Percentiles rank a stretch among this genome's conserved stretches.
phyloP scores from a whole-genome alignment of 768 basidiomycete species.

The Sporobolomyces pararoseus region DNA sequence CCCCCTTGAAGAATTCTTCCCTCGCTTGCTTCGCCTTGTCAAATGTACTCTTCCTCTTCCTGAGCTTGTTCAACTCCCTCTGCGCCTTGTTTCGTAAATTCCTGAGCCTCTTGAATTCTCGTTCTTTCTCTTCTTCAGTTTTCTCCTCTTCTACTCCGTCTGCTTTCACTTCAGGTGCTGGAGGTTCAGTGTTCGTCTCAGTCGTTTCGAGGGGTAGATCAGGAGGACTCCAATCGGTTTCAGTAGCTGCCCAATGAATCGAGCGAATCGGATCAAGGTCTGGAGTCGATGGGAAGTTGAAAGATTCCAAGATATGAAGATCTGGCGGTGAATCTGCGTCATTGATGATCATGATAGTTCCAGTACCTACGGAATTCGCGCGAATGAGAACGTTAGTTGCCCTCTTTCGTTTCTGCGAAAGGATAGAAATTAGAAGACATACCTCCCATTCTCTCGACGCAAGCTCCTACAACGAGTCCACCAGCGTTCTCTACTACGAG shows the following conservation, averaged over 20 bases:
- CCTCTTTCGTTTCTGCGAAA: no score
- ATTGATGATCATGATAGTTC: constrained; percentile 75
- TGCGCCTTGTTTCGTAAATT: constrained; percentile 51
- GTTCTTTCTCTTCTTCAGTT: constrained; percentile 15
- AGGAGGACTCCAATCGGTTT: constrained; percentile 71
- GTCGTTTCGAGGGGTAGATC: constrained; percentile 39
- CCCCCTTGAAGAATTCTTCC: constrained; percentile 76
- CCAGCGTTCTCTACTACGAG: constrained; percentile 88
- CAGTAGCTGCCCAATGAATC: constrained; percentile 86
- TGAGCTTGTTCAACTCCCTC: constrained; percentile 57
- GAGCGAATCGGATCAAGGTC: constrained; percentile 59
- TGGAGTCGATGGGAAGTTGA: constrained; percentile 73
- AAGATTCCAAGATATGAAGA: constrained; percentile 71
- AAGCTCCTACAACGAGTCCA: constrained; percentile 76
- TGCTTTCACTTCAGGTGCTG: constrained; percentile 33
- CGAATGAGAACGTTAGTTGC: neutral
- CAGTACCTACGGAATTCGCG: constrained; percentile 58
- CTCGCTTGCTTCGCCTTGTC: constrained; percentile 63
- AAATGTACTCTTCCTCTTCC: constrained; percentile 61
- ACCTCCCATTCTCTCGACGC: constrained; percentile 85
- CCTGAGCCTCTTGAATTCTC: constrained; percentile 6
- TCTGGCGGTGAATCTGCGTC: constrained; percentile 90
- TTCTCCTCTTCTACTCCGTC: constrained; percentile 65
- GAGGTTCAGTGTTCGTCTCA: neutral
- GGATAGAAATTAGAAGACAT: constrained; percentile 37